Evolutionary conservation across 75 land plant genomes (phyloP).

Genomic region (Ceratopteris richardii): DNA sequence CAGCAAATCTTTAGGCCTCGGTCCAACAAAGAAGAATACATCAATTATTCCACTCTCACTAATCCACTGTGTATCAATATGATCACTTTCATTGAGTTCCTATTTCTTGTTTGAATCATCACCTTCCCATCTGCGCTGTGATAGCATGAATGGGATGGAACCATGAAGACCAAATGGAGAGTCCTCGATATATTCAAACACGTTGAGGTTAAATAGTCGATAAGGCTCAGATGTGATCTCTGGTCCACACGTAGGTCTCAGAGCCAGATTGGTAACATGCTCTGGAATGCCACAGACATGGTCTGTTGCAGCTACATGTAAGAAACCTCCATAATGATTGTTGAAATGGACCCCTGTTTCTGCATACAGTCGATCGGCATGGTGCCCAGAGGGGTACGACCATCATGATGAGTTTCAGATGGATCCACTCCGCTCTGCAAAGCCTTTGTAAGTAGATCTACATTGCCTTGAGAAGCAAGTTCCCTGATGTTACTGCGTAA

Average conservation of each 20-base stretch:
- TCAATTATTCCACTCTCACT: slow-evolving; percentile 87
- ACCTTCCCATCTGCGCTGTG: slow-evolving; percentile 73
- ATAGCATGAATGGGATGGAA: slow-evolving; percentile 80
- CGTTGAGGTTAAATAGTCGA: slow-evolving; percentile 85
- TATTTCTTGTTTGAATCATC: slow-evolving; percentile 12
- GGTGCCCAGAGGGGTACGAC: slow-evolving; percentile 24
- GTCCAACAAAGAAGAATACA: slow-evolving; percentile 83
- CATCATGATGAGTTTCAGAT: slow-evolving; percentile 22
- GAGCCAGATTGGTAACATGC: slow-evolving; percentile 68
- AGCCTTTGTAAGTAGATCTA: slow-evolving; percentile 9
- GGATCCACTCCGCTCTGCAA: slow-evolving; percentile 15
- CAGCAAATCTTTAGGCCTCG: slow-evolving; percentile 80
- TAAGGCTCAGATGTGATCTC: slow-evolving; percentile 87
- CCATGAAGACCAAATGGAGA: slow-evolving; percentile 97
- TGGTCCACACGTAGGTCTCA: slow-evolving; percentile 82
- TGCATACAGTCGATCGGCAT: too few species aligned
- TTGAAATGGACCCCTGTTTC: too few species aligned
- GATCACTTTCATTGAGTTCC: too few species aligned
- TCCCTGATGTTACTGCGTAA: slow-evolving; percentile 1
- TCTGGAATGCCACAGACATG: slow-evolving; percentile 95
- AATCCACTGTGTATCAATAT: slow-evolving; percentile 86
- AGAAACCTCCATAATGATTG: too few species aligned
- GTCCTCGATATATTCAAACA: slow-evolving; percentile 79
- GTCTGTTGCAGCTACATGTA: slow-evolving; percentile 68
- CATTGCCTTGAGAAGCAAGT: slow-evolving; percentile 16